Base-by-base conservation (phyloP, 331 rosid genomes). In the Dryas integrifolia region DNA sequence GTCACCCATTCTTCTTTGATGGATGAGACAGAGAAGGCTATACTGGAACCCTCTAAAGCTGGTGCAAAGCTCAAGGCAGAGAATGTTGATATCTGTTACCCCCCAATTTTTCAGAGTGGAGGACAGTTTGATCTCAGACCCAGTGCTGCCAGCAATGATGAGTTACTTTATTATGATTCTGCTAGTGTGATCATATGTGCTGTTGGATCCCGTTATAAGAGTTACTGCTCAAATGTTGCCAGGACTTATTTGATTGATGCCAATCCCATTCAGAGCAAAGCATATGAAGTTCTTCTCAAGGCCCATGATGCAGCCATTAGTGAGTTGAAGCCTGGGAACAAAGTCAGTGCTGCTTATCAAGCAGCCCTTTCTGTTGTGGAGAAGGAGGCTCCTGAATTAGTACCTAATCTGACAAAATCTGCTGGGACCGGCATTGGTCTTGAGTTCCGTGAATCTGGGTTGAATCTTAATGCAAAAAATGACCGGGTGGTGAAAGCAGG, bases 341-440 rank as follows among this genome's bases (percentile, higher is more conserved):
- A 46, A 73, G 72, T 79, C 74, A 67, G 81, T 72, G 75, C 80
- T 57, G 84, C 88, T 41, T 85, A 85, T 73, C 67, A 63, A 78
- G 83, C 88, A n/a, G 88, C 88, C 39, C 45, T 81, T 39, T 69
- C 86, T 15, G 72, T 85, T 60, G 86, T 85, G 41, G 70, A 85
- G 77, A 85, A 68, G 75, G 88, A 85, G 21, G 82, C 84, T 64
- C 84, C 88, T 50, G 86, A 85, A 14, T 80, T 85, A 48, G 69
- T 76, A 72, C 58, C 84, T n/a, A 72, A 81, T 72, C 80, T 85
- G 62, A 85, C 86, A 58, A 85, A 85, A 69, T 81, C 88, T 35
- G 79, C 86, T 43, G 88, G 88, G 65, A 85, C 88, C 45, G 86
- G 88, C 72, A 76, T 85, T 60, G 88, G 88, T 69, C 85, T 85